Evolutionary conservation across 306 rosid genomes (phyloP).

Genomic region (Quercus dentata): DNA sequence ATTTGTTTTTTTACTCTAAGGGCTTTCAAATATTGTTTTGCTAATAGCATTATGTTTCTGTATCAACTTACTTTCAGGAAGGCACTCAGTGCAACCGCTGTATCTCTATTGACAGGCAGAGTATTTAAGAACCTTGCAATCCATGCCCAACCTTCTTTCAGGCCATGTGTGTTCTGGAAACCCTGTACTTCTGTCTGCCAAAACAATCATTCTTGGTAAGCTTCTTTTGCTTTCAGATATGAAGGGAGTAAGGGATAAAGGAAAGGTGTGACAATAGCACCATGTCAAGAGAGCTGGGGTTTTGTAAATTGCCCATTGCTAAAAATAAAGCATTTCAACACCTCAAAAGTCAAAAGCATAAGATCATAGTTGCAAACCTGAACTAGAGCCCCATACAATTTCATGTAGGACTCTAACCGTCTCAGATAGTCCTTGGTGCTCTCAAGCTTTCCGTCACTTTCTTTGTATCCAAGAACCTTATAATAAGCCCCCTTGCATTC

Average conservation of each 20-base stretch:
- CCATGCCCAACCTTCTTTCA: conserved; percentile 93
- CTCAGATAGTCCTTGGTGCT: conserved; percentile 54
- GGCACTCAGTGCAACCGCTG: conserved; percentile 69
- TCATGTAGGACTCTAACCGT: conserved; percentile 69
- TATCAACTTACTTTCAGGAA: conserved; percentile 66
- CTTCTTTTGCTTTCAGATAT: background rate
- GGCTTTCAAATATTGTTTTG: background rate
- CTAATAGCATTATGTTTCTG: background rate
- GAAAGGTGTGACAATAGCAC: background rate
- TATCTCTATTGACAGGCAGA: conserved; percentile 61
- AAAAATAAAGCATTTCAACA: background rate
- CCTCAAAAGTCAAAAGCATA: conserved; percentile 2
- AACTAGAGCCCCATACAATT: conserved; percentile 73
- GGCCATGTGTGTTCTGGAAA: conserved; percentile 61
- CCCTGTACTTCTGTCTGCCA: conserved; percentile 61
- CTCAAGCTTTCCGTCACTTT: conserved; percentile 61
- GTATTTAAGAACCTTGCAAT: conserved; percentile 80
- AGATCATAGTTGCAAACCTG: conserved; percentile 53
- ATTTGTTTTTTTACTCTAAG: background rate
- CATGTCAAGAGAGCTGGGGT: background rate
- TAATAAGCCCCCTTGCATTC: conserved; percentile 64
- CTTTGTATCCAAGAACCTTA: conserved; percentile 68
- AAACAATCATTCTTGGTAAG: conserved; percentile 20
- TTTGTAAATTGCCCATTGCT: background rate
- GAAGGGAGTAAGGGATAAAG: background rate